Evolutionary conservation across 2,329 filamentous ascomycete genomes (phyloP).

Genomic region (Pseudogymnoascus sp.): DNA sequence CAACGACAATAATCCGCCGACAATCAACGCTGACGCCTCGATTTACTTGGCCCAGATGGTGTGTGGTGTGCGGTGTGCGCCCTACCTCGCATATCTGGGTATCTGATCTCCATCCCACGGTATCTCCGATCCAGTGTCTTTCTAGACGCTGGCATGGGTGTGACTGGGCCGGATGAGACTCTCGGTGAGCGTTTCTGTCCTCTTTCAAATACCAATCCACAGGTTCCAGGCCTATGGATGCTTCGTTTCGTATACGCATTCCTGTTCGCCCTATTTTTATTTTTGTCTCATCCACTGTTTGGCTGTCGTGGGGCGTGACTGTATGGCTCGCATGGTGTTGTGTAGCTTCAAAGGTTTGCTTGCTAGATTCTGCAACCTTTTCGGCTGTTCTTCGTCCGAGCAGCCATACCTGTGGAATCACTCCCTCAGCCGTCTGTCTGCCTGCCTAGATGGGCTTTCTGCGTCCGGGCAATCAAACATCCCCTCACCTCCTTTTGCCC

Average conservation of each 20-base stretch:
- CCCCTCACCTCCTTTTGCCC: not conserved
- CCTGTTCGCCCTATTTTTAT: not conserved
- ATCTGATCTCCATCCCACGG: not conserved
- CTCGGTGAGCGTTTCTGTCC: constrained; percentile 5
- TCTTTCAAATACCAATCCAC: not conserved
- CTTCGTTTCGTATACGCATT: not conserved
- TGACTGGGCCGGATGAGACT: not conserved
- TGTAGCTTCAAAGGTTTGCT: not conserved
- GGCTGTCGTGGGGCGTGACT: not conserved
- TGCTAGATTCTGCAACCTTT: not conserved
- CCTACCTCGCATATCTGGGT: not conserved
- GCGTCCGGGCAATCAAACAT: not conserved
- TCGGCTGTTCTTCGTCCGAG: not conserved
- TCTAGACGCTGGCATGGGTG: not conserved
- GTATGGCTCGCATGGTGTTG: not conserved
- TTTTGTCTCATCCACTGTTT: not conserved
- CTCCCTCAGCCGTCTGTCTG: not conserved
- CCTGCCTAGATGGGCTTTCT: not conserved
- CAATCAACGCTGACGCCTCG: not conserved
- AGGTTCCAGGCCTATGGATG: not conserved
- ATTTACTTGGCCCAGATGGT: not conserved
- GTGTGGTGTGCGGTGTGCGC: not conserved
- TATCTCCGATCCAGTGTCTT: not conserved
- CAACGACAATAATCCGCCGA: not conserved
- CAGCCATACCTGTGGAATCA: not conserved